phyloP scores from a whole-genome alignment of 306 rosid species.

The Quercus ilex region DNA sequence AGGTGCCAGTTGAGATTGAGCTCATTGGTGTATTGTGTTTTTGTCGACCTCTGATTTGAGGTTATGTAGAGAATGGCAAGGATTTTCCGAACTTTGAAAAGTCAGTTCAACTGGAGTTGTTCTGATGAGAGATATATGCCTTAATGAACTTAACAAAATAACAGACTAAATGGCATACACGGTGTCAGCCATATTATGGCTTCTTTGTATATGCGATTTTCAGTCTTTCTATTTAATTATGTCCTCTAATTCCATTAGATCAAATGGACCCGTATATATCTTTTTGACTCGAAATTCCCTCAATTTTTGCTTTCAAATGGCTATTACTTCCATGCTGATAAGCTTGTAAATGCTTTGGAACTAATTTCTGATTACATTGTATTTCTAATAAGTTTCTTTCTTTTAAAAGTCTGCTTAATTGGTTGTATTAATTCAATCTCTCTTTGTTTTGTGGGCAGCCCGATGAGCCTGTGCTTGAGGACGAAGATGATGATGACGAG shows the following conservation, averaged over 20 bases:
- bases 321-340: neutral
- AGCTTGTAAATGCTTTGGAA: neutral
- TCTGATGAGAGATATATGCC: neutral
- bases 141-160: too few species aligned
- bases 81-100: neutral
- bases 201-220: neutral
- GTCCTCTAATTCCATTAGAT: neutral
- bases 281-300: neutral
- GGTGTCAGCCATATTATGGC: neutral
- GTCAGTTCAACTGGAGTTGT: neutral
- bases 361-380: neutral
- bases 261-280: neutral
- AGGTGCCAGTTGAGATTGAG: neutral
- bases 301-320: neutral
- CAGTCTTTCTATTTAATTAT: neutral
- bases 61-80: neutral
- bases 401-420: neutral
- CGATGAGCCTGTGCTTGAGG: constrained; percentile 79
- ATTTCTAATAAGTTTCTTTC: neutral
- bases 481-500: constrained; percentile 63
- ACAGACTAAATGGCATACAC: neutral
- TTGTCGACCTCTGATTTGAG: neutral
- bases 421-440: neutral
- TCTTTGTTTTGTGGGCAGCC: constrained; percentile 30
- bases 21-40: neutral